Conservation (phyloP, 2,329 filamentous ascomycete species). For the Diplodia seriata region DNA sequence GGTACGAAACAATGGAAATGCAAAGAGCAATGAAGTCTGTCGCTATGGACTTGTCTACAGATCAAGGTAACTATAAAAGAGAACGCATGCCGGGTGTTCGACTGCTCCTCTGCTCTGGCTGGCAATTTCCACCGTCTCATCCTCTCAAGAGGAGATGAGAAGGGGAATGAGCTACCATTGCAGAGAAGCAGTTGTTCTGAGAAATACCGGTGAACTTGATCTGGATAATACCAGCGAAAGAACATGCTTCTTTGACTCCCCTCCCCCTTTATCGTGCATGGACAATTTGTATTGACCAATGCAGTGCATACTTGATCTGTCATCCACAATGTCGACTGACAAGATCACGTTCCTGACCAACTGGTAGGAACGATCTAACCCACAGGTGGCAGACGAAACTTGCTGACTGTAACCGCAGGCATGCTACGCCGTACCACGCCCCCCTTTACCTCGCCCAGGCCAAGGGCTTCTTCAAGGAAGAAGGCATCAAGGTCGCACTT, state of each 20-base stretch:
- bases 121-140: slow-evolving; percentile 8
- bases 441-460: slow-evolving; percentile 78
- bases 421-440: slow-evolving; percentile 81
- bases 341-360: slow-evolving; percentile 87
- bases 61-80: slow-evolving; percentile 52
- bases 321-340: slow-evolving; percentile 75
- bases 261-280: slow-evolving; percentile 41
- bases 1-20: slow-evolving; percentile 27
- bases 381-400: slow-evolving; percentile 27
- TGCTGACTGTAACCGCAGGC: slow-evolving; percentile 58
- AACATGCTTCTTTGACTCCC: slow-evolving; percentile 73
- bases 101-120: slow-evolving; percentile 30
- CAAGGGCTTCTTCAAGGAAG: slow-evolving; percentile 76
- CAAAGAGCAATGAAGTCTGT: slow-evolving; percentile 33
- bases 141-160: slow-evolving; percentile 35
- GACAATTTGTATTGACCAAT: slow-evolving; percentile 56
- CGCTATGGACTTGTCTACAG: slow-evolving; percentile 47
- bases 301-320: slow-evolving; percentile 55
- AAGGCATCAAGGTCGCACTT: slow-evolving; percentile 78
- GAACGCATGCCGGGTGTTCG: slow-evolving; percentile 53
- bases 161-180: slow-evolving; percentile 36
- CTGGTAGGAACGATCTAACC: slow-evolving; percentile 62
- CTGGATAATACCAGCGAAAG: slow-evolving; percentile 89
- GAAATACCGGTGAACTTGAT: slow-evolving; percentile 86
- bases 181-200: slow-evolving; percentile 62